phyloP scores from a whole-genome alignment of 1,284 basidiomycete species.

The Tylopilus sp. region DNA sequence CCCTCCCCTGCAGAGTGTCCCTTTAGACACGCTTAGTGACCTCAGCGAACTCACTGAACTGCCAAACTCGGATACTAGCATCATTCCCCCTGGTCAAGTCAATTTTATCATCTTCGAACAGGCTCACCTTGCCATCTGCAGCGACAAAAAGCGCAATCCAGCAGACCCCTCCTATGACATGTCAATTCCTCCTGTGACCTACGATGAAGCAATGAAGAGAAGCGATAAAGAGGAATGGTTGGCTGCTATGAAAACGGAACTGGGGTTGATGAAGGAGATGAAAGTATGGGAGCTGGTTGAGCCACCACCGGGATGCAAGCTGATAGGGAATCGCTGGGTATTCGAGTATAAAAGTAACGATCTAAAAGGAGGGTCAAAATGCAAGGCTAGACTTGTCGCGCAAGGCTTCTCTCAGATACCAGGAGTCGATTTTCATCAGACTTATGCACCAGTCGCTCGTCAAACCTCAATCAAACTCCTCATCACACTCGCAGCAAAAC shows the following conservation, averaged over 20 bases:
- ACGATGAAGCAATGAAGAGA: background rate
- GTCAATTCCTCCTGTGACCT: background rate
- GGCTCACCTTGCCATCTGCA: background rate
- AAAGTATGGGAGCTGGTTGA: conserved; percentile 1
- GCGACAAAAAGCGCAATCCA: background rate
- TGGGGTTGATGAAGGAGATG: conserved; percentile 5
- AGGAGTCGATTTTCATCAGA: conserved; percentile 35
- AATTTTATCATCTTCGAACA: conserved; percentile 5
- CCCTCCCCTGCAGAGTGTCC: too few relatives aligned
- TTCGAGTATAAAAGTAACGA: conserved; percentile 2
- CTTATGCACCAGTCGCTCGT: conserved; percentile 27
- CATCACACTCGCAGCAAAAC: conserved; percentile 16
- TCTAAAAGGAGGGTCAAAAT: background rate
- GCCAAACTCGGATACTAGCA: too few relatives aligned
- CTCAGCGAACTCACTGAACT: too few relatives aligned
- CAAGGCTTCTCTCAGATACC: conserved; percentile 39
- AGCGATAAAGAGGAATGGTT: background rate
- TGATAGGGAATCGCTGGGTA: conserved; percentile 6
- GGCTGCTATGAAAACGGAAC: background rate
- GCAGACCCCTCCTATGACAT: background rate
- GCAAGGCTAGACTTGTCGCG: conserved; percentile 40
- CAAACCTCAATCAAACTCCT: conserved; percentile 26
- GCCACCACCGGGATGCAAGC: background rate
- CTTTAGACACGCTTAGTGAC: too few relatives aligned
- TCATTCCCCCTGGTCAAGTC: too few relatives aligned